Percentiles rank a stretch among this genome's conserved stretches.
Conservation (phyloP, 2,329 filamentous ascomycete genomes). For the Calonectria multiphialidica region DNA sequence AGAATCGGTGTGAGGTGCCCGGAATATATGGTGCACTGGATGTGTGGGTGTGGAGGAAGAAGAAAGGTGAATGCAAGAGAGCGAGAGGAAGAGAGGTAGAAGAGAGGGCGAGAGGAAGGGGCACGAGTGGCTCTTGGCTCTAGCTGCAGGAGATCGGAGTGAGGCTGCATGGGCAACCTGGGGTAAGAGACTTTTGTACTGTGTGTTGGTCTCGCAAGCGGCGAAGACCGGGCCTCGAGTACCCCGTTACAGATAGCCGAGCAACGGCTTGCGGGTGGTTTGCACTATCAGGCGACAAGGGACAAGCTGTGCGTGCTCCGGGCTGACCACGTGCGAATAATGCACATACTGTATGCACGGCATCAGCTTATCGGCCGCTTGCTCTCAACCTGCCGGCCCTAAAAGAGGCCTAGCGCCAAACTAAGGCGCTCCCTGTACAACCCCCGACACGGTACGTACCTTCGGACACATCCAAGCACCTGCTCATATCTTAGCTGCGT, state of each 20-base stretch:
- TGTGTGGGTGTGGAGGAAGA: slow-evolving; percentile 31
- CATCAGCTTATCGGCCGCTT: slow-evolving; percentile 45
- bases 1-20: slow-evolving; percentile 12
- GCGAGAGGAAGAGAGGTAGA: slow-evolving; percentile 41
- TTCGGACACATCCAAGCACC: slow-evolving; percentile 1
- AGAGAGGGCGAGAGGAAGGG: slow-evolving; percentile 41
- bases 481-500: slow-evolving; percentile 37
- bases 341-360: slow-evolving; percentile 39
- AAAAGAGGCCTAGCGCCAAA: slow-evolving; percentile 36
- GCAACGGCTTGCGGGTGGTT: fast-evolving
- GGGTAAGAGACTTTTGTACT: slow-evolving; percentile 41
- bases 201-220: slow-evolving; percentile 32
- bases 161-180: slow-evolving; percentile 42
- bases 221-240: slow-evolving; percentile 35
- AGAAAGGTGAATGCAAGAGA: slow-evolving; percentile 41
- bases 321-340: slow-evolving; percentile 24
- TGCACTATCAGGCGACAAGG: slow-evolving; percentile 17
- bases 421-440: slow-evolving; percentile 28
- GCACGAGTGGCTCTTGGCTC: slow-evolving; percentile 44
- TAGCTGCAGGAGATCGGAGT: slow-evolving; percentile 42
- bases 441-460: slow-evolving; percentile 35
- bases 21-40: slow-evolving; percentile 4
- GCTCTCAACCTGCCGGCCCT: slow-evolving; percentile 40
- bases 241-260: slow-evolving; percentile 34
- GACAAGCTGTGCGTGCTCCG: background rate